Base-by-base conservation (phyloP, 164 flowering plant species). In the Liriodendron chinense region DNA sequence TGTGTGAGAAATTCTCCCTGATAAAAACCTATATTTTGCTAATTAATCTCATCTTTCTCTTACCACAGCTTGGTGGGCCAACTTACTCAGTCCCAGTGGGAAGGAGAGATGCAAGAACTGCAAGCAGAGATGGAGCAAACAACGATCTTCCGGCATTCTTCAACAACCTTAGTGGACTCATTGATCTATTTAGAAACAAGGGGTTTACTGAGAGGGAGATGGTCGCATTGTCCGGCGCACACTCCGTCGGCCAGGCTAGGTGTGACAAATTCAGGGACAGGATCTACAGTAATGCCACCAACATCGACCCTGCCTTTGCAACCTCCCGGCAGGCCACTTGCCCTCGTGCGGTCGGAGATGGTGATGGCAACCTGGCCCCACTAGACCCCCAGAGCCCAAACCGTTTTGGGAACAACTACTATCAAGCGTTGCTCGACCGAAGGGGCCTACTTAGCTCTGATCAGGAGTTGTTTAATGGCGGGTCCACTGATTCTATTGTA, bases 61-160 rank as follows among this genome's bases (percentile, higher is more conserved):
- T 43, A 8, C 43, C 43, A 66, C 77, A 86, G 86, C 73, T 82
- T 20, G 86, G 89, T 53, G 87, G 88, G 16, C 87, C 82, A 65
- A 12, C 72, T 47, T 85, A 86, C 80, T 59, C 71, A 14, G 85
- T 87, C 4, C 77, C 56, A 22, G 74, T 84, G 0, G 88, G 89
- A 9, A 81, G 89, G 26, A 81, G 85, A 69, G 89, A 69, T 48
- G 72, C 72, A 48, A 69, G 72, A 69, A 48, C 57, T 3, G 72
- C 70, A 16, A 68, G 48, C 47, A 26, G 1, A 26, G 70, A 26
- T 34, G 21, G 50, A 26, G 70, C 70, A 13, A 68, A 28, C 47
- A 68, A 1, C 9, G 47, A 68, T 9, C 70, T 68, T 18, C 48
- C 21, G 0, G 13, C 10, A 10, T n/a, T n/a, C 21, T 21, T 0